A percentile compares a stretch with the other conserved stretches of the same genome.
These are phyloP conservation scores for Yarrowia sp. DNA, from an alignment of 805 yeast genomes.

Conservation along the genomic window DNA sequence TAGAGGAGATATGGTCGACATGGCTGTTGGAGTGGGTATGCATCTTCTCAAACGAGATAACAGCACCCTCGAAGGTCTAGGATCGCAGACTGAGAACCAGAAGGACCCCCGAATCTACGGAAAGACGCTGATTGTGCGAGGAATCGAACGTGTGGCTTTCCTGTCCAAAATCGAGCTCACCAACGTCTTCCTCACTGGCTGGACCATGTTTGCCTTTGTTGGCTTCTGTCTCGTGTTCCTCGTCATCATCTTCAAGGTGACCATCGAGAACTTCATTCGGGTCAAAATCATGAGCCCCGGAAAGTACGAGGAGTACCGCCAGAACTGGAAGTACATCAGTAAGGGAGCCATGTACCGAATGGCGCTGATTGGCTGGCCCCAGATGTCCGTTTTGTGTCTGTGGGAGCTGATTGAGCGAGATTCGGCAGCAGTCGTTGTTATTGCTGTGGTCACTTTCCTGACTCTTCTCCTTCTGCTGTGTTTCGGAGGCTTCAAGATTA, in stretches of 20 bases:
- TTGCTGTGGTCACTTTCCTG: slow-evolving; percentile 74
- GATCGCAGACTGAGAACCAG: slow-evolving; percentile 55
- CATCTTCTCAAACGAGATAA: slow-evolving; percentile 15
- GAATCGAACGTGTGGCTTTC: slow-evolving; percentile 90
- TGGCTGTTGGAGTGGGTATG: slow-evolving; percentile 12
- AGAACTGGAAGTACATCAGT: slow-evolving; percentile 80
- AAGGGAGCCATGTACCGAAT: slow-evolving; percentile 90
- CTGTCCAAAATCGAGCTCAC: slow-evolving; percentile 86
- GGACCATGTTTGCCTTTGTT: slow-evolving; percentile 81
- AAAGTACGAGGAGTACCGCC: slow-evolving; percentile 77
- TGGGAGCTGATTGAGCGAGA: slow-evolving; percentile 90
- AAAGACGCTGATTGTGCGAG: slow-evolving; percentile 82
- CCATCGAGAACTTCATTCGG: slow-evolving; percentile 67
- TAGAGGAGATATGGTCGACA: slow-evolving; percentile 22
- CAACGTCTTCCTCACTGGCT: slow-evolving; percentile 82
- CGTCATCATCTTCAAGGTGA: slow-evolving; percentile 69
- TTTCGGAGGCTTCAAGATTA: slow-evolving; percentile 78
- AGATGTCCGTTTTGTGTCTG: slow-evolving; percentile 75
- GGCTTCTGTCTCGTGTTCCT: slow-evolving; percentile 64
- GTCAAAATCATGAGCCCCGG: slow-evolving; percentile 65
- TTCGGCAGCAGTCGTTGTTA: slow-evolving; percentile 80
- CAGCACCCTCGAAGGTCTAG: background rate
- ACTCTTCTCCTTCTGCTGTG: slow-evolving; percentile 64
- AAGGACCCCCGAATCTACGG: slow-evolving; percentile 62
- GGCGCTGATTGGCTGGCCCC: slow-evolving; percentile 85